phyloP scores from a whole-genome alignment of 2,329 filamentous ascomycete species.

The Exophiala phaeomuriformis region DNA sequence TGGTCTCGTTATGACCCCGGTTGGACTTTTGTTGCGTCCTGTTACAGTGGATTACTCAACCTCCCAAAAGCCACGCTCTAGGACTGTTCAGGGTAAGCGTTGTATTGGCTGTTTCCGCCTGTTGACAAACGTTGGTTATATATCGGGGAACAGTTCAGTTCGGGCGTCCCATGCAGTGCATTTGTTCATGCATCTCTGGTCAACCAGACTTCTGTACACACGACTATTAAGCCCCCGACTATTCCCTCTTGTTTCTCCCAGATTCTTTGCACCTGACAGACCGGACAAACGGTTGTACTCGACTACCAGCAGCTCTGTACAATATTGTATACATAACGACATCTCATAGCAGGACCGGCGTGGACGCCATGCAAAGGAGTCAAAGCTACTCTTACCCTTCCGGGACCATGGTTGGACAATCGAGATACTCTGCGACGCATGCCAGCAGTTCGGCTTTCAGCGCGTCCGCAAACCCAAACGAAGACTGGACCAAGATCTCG shows the following conservation, averaged over 20 bases:
- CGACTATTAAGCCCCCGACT: slow-evolving; percentile 17
- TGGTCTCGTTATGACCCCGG: slow-evolving; percentile 9
- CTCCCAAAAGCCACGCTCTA: slow-evolving; percentile 8
- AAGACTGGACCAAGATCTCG: slow-evolving; percentile 99
- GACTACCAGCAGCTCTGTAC: neutral
- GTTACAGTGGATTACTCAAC: neutral
- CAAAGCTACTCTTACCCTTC: slow-evolving; percentile 24
- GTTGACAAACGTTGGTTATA: slow-evolving; percentile 9
- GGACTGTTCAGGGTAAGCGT: slow-evolving; percentile 6
- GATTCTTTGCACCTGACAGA: neutral
- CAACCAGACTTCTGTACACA: slow-evolving; percentile 11
- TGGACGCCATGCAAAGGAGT: slow-evolving; percentile 22
- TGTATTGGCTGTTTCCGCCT: slow-evolving; percentile 16
- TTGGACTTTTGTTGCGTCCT: slow-evolving; percentile 19
- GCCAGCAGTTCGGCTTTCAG: slow-evolving; percentile 92
- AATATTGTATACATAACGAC: neutral
- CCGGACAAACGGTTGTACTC: neutral
- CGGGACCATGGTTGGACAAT: slow-evolving; percentile 18
- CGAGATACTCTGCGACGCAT: slow-evolving; percentile 43
- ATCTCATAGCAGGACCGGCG: neutral
- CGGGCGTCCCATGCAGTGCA: slow-evolving; percentile 17
- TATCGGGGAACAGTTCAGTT: slow-evolving; percentile 15
- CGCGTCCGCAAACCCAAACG: slow-evolving; percentile 86
- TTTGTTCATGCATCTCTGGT: slow-evolving; percentile 13
- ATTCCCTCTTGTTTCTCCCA: slow-evolving; percentile 8